Evolutionary conservation across 2,329 filamentous ascomycete genomes (phyloP).

Genomic region (Neonectria coccinea): DNA sequence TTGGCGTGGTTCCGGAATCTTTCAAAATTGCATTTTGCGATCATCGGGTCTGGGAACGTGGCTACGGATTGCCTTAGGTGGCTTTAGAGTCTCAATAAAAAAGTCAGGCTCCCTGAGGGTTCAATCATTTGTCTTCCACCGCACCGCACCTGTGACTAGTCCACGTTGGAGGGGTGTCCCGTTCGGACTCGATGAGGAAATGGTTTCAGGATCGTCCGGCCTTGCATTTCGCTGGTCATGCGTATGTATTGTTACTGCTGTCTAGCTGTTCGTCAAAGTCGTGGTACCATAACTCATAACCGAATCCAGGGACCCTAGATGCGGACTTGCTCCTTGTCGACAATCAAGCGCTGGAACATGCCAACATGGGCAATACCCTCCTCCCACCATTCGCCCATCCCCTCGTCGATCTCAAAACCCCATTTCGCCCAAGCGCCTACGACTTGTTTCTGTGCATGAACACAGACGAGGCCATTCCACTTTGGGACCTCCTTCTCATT

Average conservation of each 20-base stretch:
- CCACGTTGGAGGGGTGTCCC: background rate
- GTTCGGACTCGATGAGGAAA: background rate
- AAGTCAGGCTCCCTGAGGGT: slow-evolving; percentile 55
- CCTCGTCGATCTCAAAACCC: slow-evolving; percentile 80
- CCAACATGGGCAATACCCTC: slow-evolving; percentile 88
- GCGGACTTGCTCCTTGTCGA: slow-evolving; percentile 45
- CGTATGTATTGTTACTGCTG: background rate
- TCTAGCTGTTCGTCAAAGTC: slow-evolving; percentile 6
- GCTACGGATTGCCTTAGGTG: slow-evolving; percentile 58
- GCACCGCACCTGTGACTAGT: slow-evolving; percentile 16
- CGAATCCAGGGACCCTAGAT: slow-evolving; percentile 35
- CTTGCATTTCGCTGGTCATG: background rate
- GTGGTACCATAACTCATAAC: slow-evolving; percentile 11
- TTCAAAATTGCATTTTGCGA: slow-evolving; percentile 62
- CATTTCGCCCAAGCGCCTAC: slow-evolving; percentile 74
- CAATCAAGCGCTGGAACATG: slow-evolving; percentile 73
- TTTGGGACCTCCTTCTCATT: slow-evolving; percentile 58
- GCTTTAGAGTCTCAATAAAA: slow-evolving; percentile 59
- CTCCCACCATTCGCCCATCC: slow-evolving; percentile 82
- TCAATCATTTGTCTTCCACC: slow-evolving; percentile 48
- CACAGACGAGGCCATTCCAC: slow-evolving; percentile 81
- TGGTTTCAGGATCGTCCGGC: background rate
- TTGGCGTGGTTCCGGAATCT: slow-evolving; percentile 60
- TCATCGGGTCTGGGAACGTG: slow-evolving; percentile 59
- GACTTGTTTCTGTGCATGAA: slow-evolving; percentile 80